A percentile compares a stretch with the other conserved stretches of the same genome.
These are phyloP conservation scores for Papilionanthe hybrid DNA, from an alignment of 116 monocot genomes.

Conservation along the genomic window DNA sequence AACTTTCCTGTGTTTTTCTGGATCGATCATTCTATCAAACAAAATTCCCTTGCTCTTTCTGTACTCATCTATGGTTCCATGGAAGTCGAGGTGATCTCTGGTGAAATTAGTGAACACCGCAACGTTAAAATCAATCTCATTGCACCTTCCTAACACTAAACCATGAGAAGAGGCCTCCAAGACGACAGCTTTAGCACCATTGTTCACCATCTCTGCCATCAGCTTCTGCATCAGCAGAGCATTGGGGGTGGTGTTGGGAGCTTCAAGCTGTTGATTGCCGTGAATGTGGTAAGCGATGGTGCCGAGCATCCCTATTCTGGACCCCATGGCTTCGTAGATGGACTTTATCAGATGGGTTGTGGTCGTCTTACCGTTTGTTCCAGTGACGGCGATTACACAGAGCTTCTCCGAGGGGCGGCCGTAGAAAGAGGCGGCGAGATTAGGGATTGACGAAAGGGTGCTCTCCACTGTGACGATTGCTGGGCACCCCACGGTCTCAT, in stretches of 20 bases:
- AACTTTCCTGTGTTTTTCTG: slow-evolving; percentile 24
- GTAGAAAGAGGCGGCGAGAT: slow-evolving; percentile 22
- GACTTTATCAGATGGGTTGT: slow-evolving; percentile 25
- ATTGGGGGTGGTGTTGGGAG: slow-evolving; percentile 29
- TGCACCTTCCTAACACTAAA: slow-evolving; percentile 22
- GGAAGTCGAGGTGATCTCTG: slow-evolving; percentile 40
- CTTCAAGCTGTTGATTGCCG: slow-evolving; percentile 16
- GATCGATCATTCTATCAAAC: slow-evolving; percentile 29
- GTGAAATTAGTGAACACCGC: slow-evolving; percentile 33
- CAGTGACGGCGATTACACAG: slow-evolving; percentile 24
- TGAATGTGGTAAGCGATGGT: slow-evolving; percentile 22
- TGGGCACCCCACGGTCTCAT: not conserved
- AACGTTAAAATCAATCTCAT: slow-evolving; percentile 26
- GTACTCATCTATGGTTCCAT: slow-evolving; percentile 22
- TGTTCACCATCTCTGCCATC: slow-evolving; percentile 24
- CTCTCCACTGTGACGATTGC: slow-evolving; percentile 16
- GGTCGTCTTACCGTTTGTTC: slow-evolving; percentile 34
- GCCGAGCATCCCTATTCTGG: slow-evolving; percentile 18
- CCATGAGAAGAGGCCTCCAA: slow-evolving; percentile 39
- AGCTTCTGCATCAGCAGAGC: slow-evolving; percentile 16
- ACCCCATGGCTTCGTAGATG: slow-evolving; percentile 18
- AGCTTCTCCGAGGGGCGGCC: slow-evolving; percentile 19
- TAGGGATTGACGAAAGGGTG: slow-evolving; percentile 16
- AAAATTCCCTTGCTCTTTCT: slow-evolving; percentile 29
- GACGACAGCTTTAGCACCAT: slow-evolving; percentile 15